Evolutionary conservation across 1,284 basidiomycete species (phyloP).

Genomic region (Chondrostereum purpureum): DNA sequence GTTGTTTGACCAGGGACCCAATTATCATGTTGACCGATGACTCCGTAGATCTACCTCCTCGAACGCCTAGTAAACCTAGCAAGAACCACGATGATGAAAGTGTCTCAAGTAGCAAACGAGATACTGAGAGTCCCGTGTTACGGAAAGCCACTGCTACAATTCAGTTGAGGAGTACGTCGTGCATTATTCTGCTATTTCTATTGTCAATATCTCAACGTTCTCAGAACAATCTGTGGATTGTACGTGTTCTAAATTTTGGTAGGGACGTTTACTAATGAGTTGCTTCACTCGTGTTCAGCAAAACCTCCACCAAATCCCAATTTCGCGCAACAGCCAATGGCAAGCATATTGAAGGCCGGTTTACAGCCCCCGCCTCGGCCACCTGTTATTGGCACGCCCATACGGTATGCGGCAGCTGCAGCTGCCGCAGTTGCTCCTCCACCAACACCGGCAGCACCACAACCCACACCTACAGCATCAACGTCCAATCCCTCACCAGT

Average conservation of each 20-base stretch:
- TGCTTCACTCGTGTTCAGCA: slow-evolving; percentile 23
- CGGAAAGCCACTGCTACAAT: slow-evolving; percentile 64
- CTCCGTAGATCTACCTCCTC: slow-evolving; percentile 50
- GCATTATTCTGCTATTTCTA: slow-evolving; percentile 14
- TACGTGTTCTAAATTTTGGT: slow-evolving; percentile 15
- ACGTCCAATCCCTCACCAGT: slow-evolving; percentile 27
- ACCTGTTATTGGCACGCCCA: slow-evolving; percentile 43
- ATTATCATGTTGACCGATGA: neutral
- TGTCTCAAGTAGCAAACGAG: slow-evolving; percentile 60
- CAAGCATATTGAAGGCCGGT: slow-evolving; percentile 70
- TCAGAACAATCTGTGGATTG: slow-evolving; percentile 42
- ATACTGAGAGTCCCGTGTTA: slow-evolving; percentile 68
- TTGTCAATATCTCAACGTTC: slow-evolving; percentile 9
- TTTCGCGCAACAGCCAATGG: slow-evolving; percentile 76
- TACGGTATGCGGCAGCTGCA: slow-evolving; percentile 70
- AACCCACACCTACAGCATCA: slow-evolving; percentile 29
- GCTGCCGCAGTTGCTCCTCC: slow-evolving; percentile 52
- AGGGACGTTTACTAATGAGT: slow-evolving; percentile 10
- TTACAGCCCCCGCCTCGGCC: slow-evolving; percentile 31
- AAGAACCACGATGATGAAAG: slow-evolving; percentile 79
- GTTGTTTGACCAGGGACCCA: neutral
- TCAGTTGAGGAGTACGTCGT: slow-evolving; percentile 58
- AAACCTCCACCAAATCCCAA: slow-evolving; percentile 80
- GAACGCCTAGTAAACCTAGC: slow-evolving; percentile 38
- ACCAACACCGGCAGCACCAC: slow-evolving; percentile 30